A percentile compares a stretch with the other conserved stretches of the same genome.
phyloP scores from a whole-genome alignment of 768 basidiomycete species.

The Arthromyces matolae region DNA sequence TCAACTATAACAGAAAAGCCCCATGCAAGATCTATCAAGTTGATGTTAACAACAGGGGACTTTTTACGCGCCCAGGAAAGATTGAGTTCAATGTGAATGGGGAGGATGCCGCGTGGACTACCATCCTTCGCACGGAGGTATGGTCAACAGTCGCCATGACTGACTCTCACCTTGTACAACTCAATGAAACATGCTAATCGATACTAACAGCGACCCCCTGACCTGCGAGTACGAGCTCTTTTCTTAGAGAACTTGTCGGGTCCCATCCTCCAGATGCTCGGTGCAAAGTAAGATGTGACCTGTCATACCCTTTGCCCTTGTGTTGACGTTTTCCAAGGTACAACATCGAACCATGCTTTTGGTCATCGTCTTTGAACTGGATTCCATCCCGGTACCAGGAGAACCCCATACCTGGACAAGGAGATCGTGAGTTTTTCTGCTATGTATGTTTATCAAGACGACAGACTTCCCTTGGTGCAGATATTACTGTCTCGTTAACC shows the following conservation, averaged over 20 bases:
- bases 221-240: constrained; percentile 42
- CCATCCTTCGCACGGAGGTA: constrained; percentile 30
- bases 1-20: constrained; percentile 22
- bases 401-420: constrained; percentile 29
- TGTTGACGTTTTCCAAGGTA: constrained; percentile 30
- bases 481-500: constrained; percentile 54
- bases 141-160: too few relatives aligned
- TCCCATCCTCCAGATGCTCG: constrained; percentile 56
- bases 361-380: constrained; percentile 61
- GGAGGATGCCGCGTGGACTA: constrained; percentile 34
- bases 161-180: constrained; percentile 1
- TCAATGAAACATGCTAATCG: neutral
- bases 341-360: constrained; percentile 64
- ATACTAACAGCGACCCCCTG: constrained; percentile 26
- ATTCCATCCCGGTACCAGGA: constrained; percentile 65
- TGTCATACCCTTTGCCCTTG: neutral
- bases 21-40: constrained; percentile 34
- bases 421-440: constrained; percentile 45
- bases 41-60: constrained; percentile 35
- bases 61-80: constrained; percentile 29
- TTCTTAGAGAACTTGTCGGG: constrained; percentile 52
- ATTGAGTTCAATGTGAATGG: constrained; percentile 20
- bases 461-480: constrained; percentile 30
- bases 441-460: neutral
- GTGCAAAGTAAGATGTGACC: constrained; percentile 40